phyloP scores from a whole-genome alignment of 768 basidiomycete species.

The Tylopilus plumbeoviolaceoides region DNA sequence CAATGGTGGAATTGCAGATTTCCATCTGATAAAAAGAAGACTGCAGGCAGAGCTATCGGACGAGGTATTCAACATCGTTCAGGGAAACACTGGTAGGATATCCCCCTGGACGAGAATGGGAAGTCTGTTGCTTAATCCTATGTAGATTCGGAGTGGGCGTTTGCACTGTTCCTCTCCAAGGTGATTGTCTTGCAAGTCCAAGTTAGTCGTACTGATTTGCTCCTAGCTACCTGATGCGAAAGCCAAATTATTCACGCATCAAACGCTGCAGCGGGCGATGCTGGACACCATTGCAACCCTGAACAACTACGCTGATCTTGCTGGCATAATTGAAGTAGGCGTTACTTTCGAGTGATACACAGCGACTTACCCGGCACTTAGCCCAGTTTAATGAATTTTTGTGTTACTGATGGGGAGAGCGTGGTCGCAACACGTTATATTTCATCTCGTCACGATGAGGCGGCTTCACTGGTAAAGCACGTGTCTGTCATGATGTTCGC shows the following conservation, averaged over 20 bases:
- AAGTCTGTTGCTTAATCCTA: neutral
- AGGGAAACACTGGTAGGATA: constrained; percentile 82
- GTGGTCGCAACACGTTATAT: constrained; percentile 95
- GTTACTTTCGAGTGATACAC: neutral
- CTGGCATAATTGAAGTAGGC: constrained; percentile 64
- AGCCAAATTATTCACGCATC: constrained; percentile 69
- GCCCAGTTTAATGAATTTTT: constrained; percentile 94
- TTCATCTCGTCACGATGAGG: constrained; percentile 86
- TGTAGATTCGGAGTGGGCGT: constrained; percentile 95
- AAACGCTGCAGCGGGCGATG: constrained; percentile 79
- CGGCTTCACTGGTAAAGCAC: constrained; percentile 73
- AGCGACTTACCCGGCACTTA: constrained; percentile 26
- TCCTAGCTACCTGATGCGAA: constrained; percentile 74
- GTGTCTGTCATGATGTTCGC: neutral
- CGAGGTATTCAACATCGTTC: constrained; percentile 79
- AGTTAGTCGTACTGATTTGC: constrained; percentile 4
- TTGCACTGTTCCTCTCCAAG: constrained; percentile 86
- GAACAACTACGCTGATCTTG: constrained; percentile 71
- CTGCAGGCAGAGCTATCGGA: constrained; percentile 77
- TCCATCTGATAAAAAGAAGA: constrained; percentile 72
- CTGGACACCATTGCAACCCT: constrained; percentile 77
- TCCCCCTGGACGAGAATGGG: neutral
- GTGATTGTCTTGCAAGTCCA: constrained; percentile 31
- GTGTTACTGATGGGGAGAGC: constrained; percentile 91
- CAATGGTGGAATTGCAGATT: constrained; percentile 90